These are phyloP conservation scores for Tulasnella sp. DNA, from an alignment of 768 basidiomycete species.

Conservation along the genomic window DNA sequence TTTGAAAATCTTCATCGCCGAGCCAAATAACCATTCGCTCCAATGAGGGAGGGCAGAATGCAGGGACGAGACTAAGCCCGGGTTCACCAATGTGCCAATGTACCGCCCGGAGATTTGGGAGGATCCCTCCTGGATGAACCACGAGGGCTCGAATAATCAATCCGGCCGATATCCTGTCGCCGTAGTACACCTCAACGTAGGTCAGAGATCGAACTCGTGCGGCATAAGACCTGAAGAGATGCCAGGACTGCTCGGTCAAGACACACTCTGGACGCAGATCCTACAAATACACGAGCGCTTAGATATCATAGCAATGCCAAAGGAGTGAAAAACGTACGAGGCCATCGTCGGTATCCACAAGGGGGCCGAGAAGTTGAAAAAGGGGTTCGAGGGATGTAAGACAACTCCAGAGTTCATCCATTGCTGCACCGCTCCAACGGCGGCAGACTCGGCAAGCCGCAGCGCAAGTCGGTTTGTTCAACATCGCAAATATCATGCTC, in stretches of 20 bases:
- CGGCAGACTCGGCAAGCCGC: not conserved
- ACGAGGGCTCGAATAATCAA: not conserved
- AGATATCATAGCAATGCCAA: not conserved
- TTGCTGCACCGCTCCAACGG: conserved; percentile 1
- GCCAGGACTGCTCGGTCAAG: not conserved
- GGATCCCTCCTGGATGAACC: not conserved
- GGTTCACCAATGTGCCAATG: not conserved
- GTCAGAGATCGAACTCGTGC: not conserved
- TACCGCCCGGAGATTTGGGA: not conserved
- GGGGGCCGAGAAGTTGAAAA: not conserved
- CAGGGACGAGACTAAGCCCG: not conserved
- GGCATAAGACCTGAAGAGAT: not conserved
- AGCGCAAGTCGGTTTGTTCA: not conserved
- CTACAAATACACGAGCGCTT: not conserved
- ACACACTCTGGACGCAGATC: not conserved
- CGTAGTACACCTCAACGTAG: not conserved
- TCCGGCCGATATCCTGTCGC: not conserved
- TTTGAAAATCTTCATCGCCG: no score
- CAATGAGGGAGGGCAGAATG: not conserved
- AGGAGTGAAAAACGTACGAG: not conserved
- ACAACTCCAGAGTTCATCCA: conserved; percentile 13
- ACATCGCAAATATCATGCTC: not conserved
- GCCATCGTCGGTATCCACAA: not conserved
- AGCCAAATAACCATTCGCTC: no score
- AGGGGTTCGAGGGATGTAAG: not conserved